Evolutionary conservation across 1,284 basidiomycete genomes (phyloP).

Genomic region (Tilletia walkeri): DNA sequence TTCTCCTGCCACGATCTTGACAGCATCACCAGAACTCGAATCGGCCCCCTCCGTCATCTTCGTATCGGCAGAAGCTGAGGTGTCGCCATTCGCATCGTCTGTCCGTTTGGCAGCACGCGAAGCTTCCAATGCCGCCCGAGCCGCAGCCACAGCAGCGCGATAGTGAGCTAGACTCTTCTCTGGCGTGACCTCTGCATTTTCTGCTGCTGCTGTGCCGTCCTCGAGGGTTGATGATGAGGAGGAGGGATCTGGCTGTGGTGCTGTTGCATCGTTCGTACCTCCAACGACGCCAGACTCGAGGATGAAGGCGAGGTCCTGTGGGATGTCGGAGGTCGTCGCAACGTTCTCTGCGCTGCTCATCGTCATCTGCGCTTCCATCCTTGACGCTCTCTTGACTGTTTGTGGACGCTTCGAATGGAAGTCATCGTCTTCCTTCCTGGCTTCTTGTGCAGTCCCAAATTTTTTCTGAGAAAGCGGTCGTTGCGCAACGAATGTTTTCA

Average conservation of each 20-base stretch:
- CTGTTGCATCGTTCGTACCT: not conserved
- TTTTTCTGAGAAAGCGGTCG: no score
- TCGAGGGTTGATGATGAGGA: not conserved
- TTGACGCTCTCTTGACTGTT: no score
- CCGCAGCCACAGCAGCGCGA: conserved; percentile 2
- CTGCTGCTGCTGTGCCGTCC: not conserved
- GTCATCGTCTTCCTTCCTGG: no score
- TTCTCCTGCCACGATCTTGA: no score
- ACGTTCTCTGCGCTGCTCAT: no score
- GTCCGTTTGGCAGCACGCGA: not conserved
- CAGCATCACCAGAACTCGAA: not conserved
- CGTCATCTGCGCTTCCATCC: no score
- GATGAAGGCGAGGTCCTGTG: conserved; percentile 3
- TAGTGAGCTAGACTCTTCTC: conserved; percentile 13
- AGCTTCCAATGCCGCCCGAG: conserved; percentile 3
- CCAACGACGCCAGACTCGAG: conserved; percentile 6
- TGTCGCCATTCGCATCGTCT: not conserved
- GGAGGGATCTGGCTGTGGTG: no score
- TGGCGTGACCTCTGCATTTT: not conserved
- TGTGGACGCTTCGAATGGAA: no score
- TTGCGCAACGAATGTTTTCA: no score
- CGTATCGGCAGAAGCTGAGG: not conserved
- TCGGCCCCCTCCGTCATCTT: not conserved
- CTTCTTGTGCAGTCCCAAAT: no score
- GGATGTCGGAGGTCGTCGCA: not conserved